These are phyloP conservation scores for Globisporangium parvum DNA, from an alignment of 352 stramenopile genomes.

Conservation along the genomic window DNA sequence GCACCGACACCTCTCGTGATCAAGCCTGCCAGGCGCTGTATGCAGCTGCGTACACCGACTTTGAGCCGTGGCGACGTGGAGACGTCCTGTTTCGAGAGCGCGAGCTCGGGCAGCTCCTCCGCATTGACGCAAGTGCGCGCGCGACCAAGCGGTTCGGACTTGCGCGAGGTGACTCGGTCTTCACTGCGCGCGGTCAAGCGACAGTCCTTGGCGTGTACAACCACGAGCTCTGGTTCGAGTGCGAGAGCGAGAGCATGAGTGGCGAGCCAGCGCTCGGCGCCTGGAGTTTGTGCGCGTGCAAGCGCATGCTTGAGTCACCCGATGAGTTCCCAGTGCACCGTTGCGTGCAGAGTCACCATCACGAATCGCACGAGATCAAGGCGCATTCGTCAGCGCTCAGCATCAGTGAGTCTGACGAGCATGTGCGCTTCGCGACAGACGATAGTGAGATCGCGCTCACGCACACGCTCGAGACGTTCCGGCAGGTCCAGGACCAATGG, in stretches of 20 bases:
- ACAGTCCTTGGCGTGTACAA: conserved; percentile 51
- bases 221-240: conserved; percentile 70
- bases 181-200: conserved; percentile 52
- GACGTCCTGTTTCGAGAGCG: conserved; percentile 28
- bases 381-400: conserved; percentile 1
- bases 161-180: conserved; percentile 40
- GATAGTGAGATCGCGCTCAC: not conserved
- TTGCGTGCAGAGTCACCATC: not conserved
- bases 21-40: conserved; percentile 9
- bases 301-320: conserved; percentile 33
- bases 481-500: conserved; percentile 2
- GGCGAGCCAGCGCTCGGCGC: conserved; percentile 13
- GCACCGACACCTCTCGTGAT: not conserved
- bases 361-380: not conserved
- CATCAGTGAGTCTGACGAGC: not conserved
- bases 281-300: conserved; percentile 48
- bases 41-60: conserved; percentile 21
- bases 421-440: not conserved
- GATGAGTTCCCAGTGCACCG: conserved; percentile 45
- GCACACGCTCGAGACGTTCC: not conserved
- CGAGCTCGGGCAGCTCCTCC: conserved; percentile 25
- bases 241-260: conserved; percentile 4
- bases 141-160: conserved; percentile 36
- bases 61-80: conserved; percentile 21
- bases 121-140: conserved; percentile 23